Base-by-base conservation (phyloP, 805 yeast genomes). In the Scheffersomyces coipomensis region DNA sequence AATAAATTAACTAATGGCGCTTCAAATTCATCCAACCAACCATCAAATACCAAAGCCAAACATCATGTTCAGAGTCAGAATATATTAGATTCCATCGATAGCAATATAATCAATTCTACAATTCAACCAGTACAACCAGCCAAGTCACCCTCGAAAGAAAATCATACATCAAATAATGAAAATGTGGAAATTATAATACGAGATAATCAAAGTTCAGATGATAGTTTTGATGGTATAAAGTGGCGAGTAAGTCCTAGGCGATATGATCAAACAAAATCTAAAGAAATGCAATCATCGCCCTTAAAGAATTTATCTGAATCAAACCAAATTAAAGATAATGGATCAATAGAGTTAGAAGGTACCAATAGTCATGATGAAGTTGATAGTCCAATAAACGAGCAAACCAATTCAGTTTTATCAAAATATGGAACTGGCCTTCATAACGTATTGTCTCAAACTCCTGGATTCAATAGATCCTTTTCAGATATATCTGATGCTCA, bases 241-340 rank as follows among this genome's bases (percentile, higher is more conserved):
- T 73, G 78, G 78, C 70, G 62, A 12, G 53, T 53, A 11, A 66
- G 74, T 4, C 76, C 77, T 21, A 49, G 46, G n/a, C 46, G 49
- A 24, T 48, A 25, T 44, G 35, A 33, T 35, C 33, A 37, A 31
- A 27, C 37, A 16, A 33, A 35, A 31, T 29, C 30, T 12, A 29
- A 29, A 17, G 38, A 33, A 11, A 40, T 66, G 7, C 67, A 71
- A 1, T 71, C 77, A 2, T 73, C 79, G 3, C 79, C 79, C 0
- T 48, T 73, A 31, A 62, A 54, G 40, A 59, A 55, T 17, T 53
- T 51, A 13, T 34, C 44, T 15, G 12, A 48, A 1, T 38, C 51
- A 2, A 47, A 15, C 37, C 45, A 37, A 13, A 35, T n/a, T 23
- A 34, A 23, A 9, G 31, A 19, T 13, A 17, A 5, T 16, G 19